Evolutionary conservation across 2,329 filamentous ascomycete species (phyloP).

Genomic region (Fusarium sulawesiense): DNA sequence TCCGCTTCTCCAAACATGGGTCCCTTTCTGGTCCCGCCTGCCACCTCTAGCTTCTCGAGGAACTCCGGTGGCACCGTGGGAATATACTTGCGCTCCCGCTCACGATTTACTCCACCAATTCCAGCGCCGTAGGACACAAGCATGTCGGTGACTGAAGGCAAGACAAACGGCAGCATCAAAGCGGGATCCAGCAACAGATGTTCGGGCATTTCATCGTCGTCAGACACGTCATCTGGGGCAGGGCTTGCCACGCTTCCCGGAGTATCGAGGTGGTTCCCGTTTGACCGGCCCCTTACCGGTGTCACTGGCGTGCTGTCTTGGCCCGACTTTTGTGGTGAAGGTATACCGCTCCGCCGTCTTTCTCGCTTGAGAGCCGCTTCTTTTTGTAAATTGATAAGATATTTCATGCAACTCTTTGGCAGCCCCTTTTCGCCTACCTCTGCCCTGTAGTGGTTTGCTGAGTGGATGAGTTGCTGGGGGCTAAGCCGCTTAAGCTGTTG

Average conservation of each 20-base stretch:
- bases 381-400: constrained; percentile 82
- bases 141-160: constrained; percentile 98
- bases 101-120: constrained; percentile 90
- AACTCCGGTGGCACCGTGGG: constrained; percentile 96
- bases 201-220: constrained; percentile 76
- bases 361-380: constrained; percentile 73
- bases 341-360: constrained; percentile 60
- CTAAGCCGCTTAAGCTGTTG: constrained; percentile 88
- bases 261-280: constrained; percentile 58
- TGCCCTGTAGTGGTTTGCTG: constrained; percentile 90
- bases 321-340: constrained; percentile 53
- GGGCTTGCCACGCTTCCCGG: constrained; percentile 56
- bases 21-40: constrained; percentile 58
- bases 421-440: constrained; percentile 96
- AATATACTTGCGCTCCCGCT: constrained; percentile 94
- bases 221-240: constrained; percentile 52
- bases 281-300: constrained; percentile 55
- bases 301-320: constrained; percentile 58
- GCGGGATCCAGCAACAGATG: constrained; percentile 87
- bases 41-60: constrained; percentile 82
- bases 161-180: constrained; percentile 91
- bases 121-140: constrained; percentile 93
- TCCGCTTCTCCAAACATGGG: constrained; percentile 73
- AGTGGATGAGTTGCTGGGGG: constrained; percentile 89
- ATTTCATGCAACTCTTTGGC: constrained; percentile 88